Conservation (phyloP, 805 yeast species). For the Allodekkera sacchari region DNA sequence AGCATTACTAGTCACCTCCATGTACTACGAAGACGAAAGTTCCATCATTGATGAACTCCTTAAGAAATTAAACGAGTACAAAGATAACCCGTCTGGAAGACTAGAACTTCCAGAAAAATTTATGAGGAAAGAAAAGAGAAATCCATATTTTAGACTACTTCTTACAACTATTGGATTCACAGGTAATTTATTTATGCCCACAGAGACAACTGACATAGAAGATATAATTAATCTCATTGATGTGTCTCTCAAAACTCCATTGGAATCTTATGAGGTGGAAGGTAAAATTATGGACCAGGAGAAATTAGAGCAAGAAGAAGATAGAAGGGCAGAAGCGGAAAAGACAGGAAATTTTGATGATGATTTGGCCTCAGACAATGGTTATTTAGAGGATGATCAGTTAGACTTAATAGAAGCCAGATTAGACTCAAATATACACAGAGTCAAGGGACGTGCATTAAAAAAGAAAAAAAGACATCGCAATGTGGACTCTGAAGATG, state of each 20-base stretch:
- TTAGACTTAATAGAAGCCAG: conserved; percentile 32
- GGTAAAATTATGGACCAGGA: conserved; percentile 5
- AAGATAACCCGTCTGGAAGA: not conserved
- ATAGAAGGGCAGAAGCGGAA: conserved; percentile 8
- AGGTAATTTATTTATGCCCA: conserved; percentile 6
- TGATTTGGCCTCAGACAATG: conserved; percentile 30
- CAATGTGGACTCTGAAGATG: conserved; percentile 8
- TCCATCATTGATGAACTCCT: conserved; percentile 36
- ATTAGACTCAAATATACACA: conserved; percentile 10
- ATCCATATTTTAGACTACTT: conserved; percentile 14
- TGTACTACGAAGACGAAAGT: conserved; percentile 36
- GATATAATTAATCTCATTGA: conserved; percentile 10
- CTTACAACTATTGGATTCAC: conserved; percentile 17
- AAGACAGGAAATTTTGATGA: conserved; percentile 17
- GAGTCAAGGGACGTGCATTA: conserved; percentile 20
- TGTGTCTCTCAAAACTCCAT: conserved; percentile 13
- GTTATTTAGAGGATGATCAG: conserved; percentile 24
- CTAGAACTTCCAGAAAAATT: conserved; percentile 1
- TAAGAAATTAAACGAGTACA: conserved; percentile 7
- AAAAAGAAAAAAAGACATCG: conserved; percentile 9
- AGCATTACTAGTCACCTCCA: conserved; percentile 15
- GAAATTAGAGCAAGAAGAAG: conserved; percentile 9
- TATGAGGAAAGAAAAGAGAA: conserved; percentile 5
- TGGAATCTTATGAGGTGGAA: conserved; percentile 19
- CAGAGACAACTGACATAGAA: conserved; percentile 5